Evolutionary conservation across 1,139 yeast species (phyloP).

Genomic region (Geotrichum klebahnii): DNA sequence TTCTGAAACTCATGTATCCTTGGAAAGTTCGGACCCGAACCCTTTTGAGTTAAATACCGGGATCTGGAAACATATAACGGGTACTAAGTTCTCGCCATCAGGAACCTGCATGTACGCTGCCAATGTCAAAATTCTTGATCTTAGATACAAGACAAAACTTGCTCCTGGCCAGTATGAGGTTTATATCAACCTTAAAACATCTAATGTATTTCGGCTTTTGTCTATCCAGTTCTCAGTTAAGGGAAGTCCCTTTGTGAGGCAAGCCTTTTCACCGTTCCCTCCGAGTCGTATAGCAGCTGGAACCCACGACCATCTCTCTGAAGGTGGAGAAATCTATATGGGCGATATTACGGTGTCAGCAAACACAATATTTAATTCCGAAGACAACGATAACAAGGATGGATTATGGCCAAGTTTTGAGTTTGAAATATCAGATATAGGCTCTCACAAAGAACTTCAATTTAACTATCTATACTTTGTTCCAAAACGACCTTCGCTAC

Average conservation of each 20-base stretch:
- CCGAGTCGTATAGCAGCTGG: conserved; percentile 18
- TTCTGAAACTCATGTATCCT: neutral
- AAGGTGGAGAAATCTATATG: conserved; percentile 14
- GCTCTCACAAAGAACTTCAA: conserved; percentile 17
- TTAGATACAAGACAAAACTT: conserved; percentile 29
- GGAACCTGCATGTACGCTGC: conserved; percentile 32
- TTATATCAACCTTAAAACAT: conserved; percentile 27
- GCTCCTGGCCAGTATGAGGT: conserved; percentile 32
- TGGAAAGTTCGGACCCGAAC: neutral
- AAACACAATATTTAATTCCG: too few relatives aligned
- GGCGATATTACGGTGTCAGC: conserved; percentile 20
- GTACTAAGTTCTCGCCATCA: conserved; percentile 23
- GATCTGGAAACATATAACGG: conserved; percentile 26
- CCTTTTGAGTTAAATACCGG: conserved; percentile 20
- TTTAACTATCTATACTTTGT: conserved; percentile 17
- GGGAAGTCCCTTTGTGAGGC: conserved; percentile 18
- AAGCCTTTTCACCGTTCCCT: conserved; percentile 18
- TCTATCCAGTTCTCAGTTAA: conserved; percentile 27
- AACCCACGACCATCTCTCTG: conserved; percentile 3
- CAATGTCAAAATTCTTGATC: conserved; percentile 29
- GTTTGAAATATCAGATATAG: conserved; percentile 18
- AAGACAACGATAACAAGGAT: neutral
- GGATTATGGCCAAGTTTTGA: conserved; percentile 21
- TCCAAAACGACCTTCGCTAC: neutral
- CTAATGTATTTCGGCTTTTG: conserved; percentile 26